A percentile compares a stretch with the other conserved stretches of the same genome.
Evolutionary conservation across 2,329 filamentous ascomycete species (phyloP).

Genomic region (Xylaria sp.): DNA sequence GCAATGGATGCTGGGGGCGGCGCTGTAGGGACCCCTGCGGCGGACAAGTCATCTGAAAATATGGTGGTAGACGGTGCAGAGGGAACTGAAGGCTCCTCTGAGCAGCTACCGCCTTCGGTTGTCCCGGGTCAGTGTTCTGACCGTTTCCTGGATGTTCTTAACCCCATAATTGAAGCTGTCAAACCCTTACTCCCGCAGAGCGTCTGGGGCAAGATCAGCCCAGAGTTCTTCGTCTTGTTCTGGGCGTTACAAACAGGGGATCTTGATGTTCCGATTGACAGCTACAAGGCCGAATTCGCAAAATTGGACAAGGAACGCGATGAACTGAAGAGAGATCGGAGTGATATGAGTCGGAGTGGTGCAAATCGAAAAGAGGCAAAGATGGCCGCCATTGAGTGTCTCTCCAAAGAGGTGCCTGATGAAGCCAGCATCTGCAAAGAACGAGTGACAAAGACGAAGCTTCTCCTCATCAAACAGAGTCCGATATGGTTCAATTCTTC

Average conservation of each 20-base stretch:
- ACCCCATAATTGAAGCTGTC: constrained; percentile 77
- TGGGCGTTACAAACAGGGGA: constrained; percentile 91
- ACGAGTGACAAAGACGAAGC: constrained; percentile 73
- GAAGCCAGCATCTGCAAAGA: constrained; percentile 79
- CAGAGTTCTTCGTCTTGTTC: constrained; percentile 89
- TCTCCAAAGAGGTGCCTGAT: constrained; percentile 75
- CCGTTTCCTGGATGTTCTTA: constrained; percentile 75
- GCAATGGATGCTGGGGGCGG: constrained; percentile 58
- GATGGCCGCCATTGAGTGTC: constrained; percentile 74
- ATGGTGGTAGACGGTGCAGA: constrained; percentile 49
- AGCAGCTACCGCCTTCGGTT: constrained; percentile 43
- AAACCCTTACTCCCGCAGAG: constrained; percentile 69
- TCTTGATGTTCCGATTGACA: constrained; percentile 77
- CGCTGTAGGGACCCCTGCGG: constrained; percentile 35
- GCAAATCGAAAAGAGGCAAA: constrained; percentile 75
- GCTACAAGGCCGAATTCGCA: constrained; percentile 81
- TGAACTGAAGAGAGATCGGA: constrained; percentile 75
- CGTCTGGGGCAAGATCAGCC: constrained; percentile 76
- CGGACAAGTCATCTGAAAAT: constrained; percentile 46
- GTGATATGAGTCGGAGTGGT: constrained; percentile 75
- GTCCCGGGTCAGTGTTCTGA: constrained; percentile 54
- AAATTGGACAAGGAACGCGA: constrained; percentile 74
- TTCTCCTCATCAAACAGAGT: constrained; percentile 77
- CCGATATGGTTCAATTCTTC: constrained; percentile 76
- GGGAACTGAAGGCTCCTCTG: constrained; percentile 39